Base-by-base conservation (phyloP, 768 basidiomycete genomes). In the Lentinus tigrinus region DNA sequence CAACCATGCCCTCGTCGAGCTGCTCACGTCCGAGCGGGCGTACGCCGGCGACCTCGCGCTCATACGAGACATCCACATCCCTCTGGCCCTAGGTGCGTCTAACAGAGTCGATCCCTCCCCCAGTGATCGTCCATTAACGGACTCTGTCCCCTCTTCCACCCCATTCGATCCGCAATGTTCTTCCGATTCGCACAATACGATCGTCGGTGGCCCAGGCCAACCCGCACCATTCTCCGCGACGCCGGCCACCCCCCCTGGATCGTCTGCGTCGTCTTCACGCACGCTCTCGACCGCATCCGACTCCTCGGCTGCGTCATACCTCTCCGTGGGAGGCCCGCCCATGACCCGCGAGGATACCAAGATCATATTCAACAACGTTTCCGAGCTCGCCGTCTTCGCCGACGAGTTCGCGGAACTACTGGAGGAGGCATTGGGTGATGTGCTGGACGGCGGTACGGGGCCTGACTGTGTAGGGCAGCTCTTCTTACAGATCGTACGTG, bases 11-110 rank as follows among this genome's bases (percentile, higher is more conserved):
- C 75, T 93, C 21, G 81, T 84, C 50, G 92, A 94, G 63, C 73
- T 94, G 26, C 78, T 93, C 44, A 83, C 87, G 11, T 89, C 89
- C 21, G 91, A 94, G 67, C 78, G 88, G 26, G 87, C 89, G 1
- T 93, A 93, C 71, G 87, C 91, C 13, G 85, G 85, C n/a, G 92
- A 93, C 76, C 77, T 94, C 26, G 87, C 86, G 16, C 76, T 93
- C 53, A 84, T 93, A 61, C 79, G 86, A 52, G 86, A 89, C 59
- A 80, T 93, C 24, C 87, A 93, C 64, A 85, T 93, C 39, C 90
- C 90, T 6, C 72, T 91, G 52, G 91, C 91, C 46, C 75, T 88
- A 65, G 91, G 91, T 83, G 73, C 61, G 81, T 78, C 39, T 27
- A 43, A 39, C 13, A 54, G 53, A 36, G 53, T 51, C 39, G 43